phyloP scores from a whole-genome alignment of 345 rosid species.

The Diplotaxis tenuifolia region DNA sequence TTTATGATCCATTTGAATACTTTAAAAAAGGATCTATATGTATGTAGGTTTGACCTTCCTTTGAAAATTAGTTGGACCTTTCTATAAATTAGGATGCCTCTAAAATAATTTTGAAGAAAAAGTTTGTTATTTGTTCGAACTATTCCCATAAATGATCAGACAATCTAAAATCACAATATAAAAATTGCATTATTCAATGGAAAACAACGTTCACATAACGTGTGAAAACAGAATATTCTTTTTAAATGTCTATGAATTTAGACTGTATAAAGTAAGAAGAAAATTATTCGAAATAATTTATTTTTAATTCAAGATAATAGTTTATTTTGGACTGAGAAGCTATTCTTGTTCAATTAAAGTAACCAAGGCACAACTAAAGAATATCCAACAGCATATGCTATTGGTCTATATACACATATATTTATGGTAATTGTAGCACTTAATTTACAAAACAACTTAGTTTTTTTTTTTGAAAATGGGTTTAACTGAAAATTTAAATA shows the following conservation, averaged over 20 bases:
- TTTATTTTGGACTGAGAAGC: slow-evolving; percentile 18
- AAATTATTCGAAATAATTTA: slow-evolving; percentile 8
- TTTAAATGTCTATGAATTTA: slow-evolving; percentile 2
- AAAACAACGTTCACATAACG: not conserved
- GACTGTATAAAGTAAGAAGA: slow-evolving; percentile 21
- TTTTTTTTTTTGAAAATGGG: too few species aligned
- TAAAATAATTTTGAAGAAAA: too few species aligned
- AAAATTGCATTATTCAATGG: not conserved
- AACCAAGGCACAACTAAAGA: slow-evolving; percentile 26
- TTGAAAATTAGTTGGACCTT: too few species aligned
- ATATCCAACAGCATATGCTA: slow-evolving; percentile 66
- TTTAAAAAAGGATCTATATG: too few species aligned
- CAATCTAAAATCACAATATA: not conserved
- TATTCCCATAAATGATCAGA: too few species aligned
- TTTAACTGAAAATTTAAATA: too few species aligned
- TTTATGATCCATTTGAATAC: too few species aligned
- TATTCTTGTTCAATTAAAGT: slow-evolving; percentile 29
- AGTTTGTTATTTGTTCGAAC: too few species aligned
- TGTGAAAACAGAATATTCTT: slow-evolving; percentile 10
- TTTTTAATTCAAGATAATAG: not conserved
- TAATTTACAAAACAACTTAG: not conserved
- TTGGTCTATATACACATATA: not conserved
- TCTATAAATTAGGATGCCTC: too few species aligned
- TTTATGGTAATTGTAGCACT: not conserved
- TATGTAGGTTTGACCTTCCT: too few species aligned